Evolutionary conservation across 1,139 yeast species (phyloP).

Genomic region (Chernovozyma sophiae-reginae): DNA sequence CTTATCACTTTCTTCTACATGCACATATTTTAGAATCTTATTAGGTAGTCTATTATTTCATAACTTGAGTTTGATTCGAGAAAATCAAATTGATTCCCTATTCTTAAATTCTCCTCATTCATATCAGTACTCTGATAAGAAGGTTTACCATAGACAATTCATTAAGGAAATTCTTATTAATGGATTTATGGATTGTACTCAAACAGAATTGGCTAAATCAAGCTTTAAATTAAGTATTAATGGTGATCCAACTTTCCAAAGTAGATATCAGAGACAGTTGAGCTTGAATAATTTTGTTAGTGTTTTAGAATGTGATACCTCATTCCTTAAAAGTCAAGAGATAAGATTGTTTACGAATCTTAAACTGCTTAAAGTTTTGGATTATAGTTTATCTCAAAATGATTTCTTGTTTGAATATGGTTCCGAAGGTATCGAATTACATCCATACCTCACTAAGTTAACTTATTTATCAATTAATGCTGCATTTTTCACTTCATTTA

Average conservation of each 20-base stretch:
- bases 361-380: conserved; percentile 19
- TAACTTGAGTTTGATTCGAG: conserved; percentile 22
- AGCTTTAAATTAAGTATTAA: conserved; percentile 15
- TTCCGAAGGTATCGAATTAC: not conserved
- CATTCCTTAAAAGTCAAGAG: conserved; percentile 14
- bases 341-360: conserved; percentile 18
- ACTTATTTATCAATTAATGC: conserved; percentile 19
- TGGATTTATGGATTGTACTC: conserved; percentile 17
- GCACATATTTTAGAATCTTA: conserved; percentile 18
- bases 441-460: conserved; percentile 1
- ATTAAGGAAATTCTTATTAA: conserved; percentile 18
- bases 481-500: conserved; percentile 12
- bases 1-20: conserved; percentile 23
- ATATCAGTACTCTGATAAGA: conserved; percentile 21
- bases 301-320: conserved; percentile 25
- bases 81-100: conserved; percentile 27
- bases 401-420: not conserved
- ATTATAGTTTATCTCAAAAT: conserved; percentile 2
- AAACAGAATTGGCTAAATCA: conserved; percentile 19
- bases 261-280: conserved; percentile 16
- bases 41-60: conserved; percentile 21
- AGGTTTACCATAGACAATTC: conserved; percentile 18
- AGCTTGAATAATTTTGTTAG: conserved; percentile 19
- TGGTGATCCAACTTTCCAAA: conserved; percentile 15
- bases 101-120: conserved; percentile 19